Percentiles rank a stretch among this genome's conserved stretches.
phyloP scores from a whole-genome alignment of 495 filamentous ascomycete species.

The Trichoderma parareesei region DNA sequence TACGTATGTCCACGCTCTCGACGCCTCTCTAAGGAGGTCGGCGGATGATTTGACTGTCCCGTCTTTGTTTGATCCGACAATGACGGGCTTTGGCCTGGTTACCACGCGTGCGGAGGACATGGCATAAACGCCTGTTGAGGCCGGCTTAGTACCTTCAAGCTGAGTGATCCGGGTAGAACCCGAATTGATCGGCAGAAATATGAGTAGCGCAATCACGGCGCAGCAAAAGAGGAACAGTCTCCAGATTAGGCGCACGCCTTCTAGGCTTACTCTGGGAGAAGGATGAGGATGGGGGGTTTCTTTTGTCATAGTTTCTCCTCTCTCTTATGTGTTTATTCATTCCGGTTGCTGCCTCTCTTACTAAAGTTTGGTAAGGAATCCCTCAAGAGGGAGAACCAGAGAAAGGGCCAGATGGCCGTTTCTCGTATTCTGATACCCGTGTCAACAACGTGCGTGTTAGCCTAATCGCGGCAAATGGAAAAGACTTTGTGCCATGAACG shows the following conservation, averaged over 20 bases:
- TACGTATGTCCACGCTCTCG: neutral
- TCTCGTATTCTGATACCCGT: neutral
- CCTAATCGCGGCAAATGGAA: neutral
- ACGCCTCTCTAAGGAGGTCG: neutral
- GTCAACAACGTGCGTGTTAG: neutral
- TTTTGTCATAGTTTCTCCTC: neutral
- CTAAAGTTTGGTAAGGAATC: neutral
- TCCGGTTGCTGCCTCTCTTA: too few relatives aligned
- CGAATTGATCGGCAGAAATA: neutral
- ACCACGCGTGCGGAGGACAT: neutral
- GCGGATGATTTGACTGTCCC: neutral
- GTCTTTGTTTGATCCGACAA: neutral
- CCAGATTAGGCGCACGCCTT: neutral
- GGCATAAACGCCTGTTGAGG: neutral
- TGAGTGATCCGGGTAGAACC: neutral
- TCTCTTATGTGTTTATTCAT: too few relatives aligned
- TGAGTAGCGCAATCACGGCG: neutral
- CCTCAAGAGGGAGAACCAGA: neutral
- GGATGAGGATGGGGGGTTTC: neutral
- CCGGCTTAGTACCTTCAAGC: neutral
- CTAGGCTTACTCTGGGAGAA: neutral
- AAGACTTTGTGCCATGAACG: neutral
- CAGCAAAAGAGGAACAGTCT: neutral
- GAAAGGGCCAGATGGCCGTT: neutral
- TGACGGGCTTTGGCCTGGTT: neutral